Evolutionary conservation across 208 protist genomes (phyloP), one percentile per base, ranked within the genome.

Genomic region (Wallacemonas sp.): DNA sequence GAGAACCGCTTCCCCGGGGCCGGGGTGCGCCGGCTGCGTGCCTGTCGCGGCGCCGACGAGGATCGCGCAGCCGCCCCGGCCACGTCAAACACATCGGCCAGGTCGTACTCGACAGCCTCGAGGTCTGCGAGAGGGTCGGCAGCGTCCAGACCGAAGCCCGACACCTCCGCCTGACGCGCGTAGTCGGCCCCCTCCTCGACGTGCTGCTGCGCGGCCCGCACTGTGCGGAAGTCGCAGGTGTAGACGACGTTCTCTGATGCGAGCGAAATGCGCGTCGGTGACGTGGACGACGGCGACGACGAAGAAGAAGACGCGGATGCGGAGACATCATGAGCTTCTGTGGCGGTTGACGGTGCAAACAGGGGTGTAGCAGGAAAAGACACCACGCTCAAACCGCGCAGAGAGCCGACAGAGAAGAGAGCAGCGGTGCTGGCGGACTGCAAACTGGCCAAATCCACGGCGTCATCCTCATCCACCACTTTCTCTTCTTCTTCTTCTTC

Each of bases 351-450:
- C 10, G 48, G 48, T 11, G 31, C 48, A 7, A 55, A 31, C 20
- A 32, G 48, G 4, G 48, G 48, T 18, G 48, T 62, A 0, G 76
- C 61, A 0, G 76, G 76, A 49, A 78, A 82, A 0, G 76, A 82
- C 2, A 82, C 26, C 3, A 82, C 33, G 10, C 77, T 61, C 42
- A 82, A 52, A 0, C 64, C 20, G 8, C 57, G 39, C 1, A 70
- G 36, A 3, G 70, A 49, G 48, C 61, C 68, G 4, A 42, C n/a
- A 1, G 49, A 57, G 7, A 65, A 39, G 26, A 78, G 57, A 4
- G 67, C 46, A n/a, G 46, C 45, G 11, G 61, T 62, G 25, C 61
- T 72, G 38, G 42, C 22, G 3, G 25, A n/a, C n/a, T n/a, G n/a
- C n/a, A n/a, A n/a, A n/a, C n/a, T n/a, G n/a, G n/a, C n/a, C n/a